Percentiles rank a stretch among this genome's conserved stretches.
phyloP scores from a whole-genome alignment of 805 yeast species.

The Candida boidinii region DNA sequence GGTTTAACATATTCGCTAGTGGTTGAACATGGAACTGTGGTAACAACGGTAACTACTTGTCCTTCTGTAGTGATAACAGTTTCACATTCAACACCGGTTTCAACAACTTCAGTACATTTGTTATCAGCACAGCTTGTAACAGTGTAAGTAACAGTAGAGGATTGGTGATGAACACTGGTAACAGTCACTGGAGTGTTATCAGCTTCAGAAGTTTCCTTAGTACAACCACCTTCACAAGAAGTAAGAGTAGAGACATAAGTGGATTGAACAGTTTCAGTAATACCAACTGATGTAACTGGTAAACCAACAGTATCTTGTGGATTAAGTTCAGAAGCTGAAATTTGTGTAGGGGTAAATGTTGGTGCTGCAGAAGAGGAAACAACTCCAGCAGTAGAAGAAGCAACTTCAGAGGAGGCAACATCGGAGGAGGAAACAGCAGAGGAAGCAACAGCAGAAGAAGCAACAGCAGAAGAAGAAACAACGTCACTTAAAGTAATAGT shows the following conservation, averaged over 20 bases:
- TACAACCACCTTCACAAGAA: no score
- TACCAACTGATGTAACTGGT: not conserved
- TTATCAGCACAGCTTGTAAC: constrained; percentile 25
- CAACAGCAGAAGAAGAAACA: constrained; percentile 7
- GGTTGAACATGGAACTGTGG: not conserved
- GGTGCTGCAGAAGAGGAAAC: no score
- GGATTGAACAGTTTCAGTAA: not conserved
- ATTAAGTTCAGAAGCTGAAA: no score
- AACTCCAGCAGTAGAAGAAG: no score
- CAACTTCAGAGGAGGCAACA: not conserved
- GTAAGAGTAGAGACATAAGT: not conserved
- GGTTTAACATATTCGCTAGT: no score
- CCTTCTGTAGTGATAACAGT: not conserved
- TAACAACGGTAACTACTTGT: not conserved
- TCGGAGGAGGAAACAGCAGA: constrained; percentile 1
- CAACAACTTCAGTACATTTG: constrained; percentile 52
- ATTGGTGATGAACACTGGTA: no score
- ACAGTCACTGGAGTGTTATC: no score
- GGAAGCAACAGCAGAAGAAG: constrained; percentile 5
- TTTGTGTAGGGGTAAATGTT: no score
- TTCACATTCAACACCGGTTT: constrained; percentile 30
- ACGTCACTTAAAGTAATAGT: not conserved
- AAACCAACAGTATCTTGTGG: no score
- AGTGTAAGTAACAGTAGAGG: constrained; percentile 11
- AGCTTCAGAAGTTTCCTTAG: no score